Conservation (phyloP, 768 basidiomycete species). For the Leccinum imitatum region DNA sequence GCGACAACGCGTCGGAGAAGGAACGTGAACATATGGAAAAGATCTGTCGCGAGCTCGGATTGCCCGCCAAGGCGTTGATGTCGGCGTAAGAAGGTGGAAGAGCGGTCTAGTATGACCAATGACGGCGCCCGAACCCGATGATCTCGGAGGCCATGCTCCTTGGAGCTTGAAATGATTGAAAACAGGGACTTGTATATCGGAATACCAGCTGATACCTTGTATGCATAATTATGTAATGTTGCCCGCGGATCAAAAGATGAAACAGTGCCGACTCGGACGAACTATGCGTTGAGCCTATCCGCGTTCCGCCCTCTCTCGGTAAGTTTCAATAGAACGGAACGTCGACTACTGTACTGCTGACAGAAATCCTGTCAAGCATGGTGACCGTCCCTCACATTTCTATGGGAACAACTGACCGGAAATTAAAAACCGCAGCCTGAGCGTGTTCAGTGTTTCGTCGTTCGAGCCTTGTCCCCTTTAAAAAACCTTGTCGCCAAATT, state of each 20-base stretch:
- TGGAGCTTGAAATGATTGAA: neutral
- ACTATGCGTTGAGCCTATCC: neutral
- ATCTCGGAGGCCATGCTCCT: neutral
- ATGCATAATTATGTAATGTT: neutral
- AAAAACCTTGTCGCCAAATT: too few species aligned
- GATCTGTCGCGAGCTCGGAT: conserved; percentile 30
- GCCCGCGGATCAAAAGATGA: neutral
- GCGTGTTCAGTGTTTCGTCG: too few species aligned
- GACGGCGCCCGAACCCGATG: neutral
- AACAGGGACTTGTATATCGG: neutral
- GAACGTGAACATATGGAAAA: conserved; percentile 28
- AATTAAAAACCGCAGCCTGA: too few species aligned
- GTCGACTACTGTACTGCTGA: too few species aligned
- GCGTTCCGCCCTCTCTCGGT: too few species aligned
- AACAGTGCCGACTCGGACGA: too few species aligned
- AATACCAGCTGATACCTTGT: neutral
- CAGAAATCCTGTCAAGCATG: too few species aligned
- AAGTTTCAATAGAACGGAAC: too few species aligned
- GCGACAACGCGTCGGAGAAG: conserved; percentile 27
- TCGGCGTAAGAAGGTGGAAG: conserved; percentile 9
- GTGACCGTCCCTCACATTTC: too few species aligned
- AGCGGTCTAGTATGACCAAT: neutral
- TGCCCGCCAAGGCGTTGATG: conserved; percentile 26
- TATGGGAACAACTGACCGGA: too few species aligned
- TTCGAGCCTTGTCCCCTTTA: too few species aligned